Percentiles rank a stretch among this genome's conserved stretches.
Evolutionary conservation across 352 stramenopile genomes (phyloP).

Genomic region (Globisporangium nunn): DNA sequence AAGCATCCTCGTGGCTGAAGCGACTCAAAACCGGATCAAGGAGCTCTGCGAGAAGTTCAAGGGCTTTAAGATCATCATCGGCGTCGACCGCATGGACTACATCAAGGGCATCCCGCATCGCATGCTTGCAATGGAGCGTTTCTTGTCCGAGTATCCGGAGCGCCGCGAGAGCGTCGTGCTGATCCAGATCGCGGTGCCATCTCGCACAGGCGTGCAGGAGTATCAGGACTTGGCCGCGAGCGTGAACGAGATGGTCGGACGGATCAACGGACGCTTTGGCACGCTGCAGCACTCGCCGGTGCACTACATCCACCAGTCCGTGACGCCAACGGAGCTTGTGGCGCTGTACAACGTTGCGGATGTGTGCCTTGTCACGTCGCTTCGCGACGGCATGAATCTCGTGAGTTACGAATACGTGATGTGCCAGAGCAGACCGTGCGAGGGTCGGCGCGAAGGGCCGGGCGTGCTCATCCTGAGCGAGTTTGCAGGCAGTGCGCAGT

Average conservation of each 20-base stretch:
- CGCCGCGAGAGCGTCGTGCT: conserved; percentile 94
- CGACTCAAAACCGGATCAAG: conserved; percentile 54
- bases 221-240: conserved; percentile 63
- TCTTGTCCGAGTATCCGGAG: conserved; percentile 47
- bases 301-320: conserved; percentile 85
- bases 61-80: conserved; percentile 78
- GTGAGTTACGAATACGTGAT: conserved; percentile 87
- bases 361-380: conserved; percentile 85
- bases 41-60: conserved; percentile 64
- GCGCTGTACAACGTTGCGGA: conserved; percentile 87
- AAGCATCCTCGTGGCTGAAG: conserved; percentile 33
- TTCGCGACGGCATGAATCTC: conserved; percentile 88
- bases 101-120: conserved; percentile 89
- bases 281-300: conserved; percentile 85
- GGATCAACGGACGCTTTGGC: conserved; percentile 86
- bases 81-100: conserved; percentile 79
- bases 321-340: conserved; percentile 74
- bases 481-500: conserved; percentile 86
- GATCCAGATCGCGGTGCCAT: conserved; percentile 94
- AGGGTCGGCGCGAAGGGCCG: conserved; percentile 32
- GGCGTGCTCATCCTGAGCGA: conserved; percentile 85
- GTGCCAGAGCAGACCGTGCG: conserved; percentile 54
- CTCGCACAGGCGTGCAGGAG: conserved; percentile 39
- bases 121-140: conserved; percentile 81
- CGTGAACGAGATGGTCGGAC: conserved; percentile 85